These are phyloP conservation scores for Quercus robur DNA, from an alignment of 306 rosid species.

Conservation along the genomic window DNA sequence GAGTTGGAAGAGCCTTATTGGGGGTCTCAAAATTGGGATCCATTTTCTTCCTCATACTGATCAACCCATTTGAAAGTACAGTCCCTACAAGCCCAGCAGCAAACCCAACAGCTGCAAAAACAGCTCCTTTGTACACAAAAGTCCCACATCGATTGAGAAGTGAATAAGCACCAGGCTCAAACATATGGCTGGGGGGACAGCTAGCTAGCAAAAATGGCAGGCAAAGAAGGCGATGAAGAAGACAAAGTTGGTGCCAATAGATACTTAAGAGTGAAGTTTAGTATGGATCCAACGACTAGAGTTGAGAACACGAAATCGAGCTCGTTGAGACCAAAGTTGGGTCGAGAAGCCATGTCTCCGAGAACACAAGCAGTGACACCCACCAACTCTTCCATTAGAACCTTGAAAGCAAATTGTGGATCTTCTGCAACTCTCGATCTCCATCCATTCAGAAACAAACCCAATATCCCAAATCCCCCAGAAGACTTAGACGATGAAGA, in stretches of 20 bases:
- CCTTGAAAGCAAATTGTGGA: slow-evolving; percentile 98
- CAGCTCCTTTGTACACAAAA: slow-evolving; percentile 62
- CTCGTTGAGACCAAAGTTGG: slow-evolving; percentile 94
- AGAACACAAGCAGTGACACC: slow-evolving; percentile 83
- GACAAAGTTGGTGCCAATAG: slow-evolving; percentile 70
- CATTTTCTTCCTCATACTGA: slow-evolving; percentile 78
- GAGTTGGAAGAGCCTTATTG: slow-evolving; percentile 77
- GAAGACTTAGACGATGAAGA: slow-evolving; percentile 22
- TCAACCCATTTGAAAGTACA: slow-evolving; percentile 74
- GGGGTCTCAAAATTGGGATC: slow-evolving; percentile 90
- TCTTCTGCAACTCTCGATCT: slow-evolving; percentile 93
- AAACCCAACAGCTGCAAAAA: slow-evolving; percentile 77
- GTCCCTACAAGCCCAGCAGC: slow-evolving; percentile 86
- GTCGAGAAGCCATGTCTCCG: slow-evolving; percentile 98
- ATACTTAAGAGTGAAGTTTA: slow-evolving; percentile 90
- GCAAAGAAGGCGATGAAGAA: slow-evolving; percentile 49
- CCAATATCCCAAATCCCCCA: slow-evolving; percentile 47
- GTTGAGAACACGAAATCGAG: slow-evolving; percentile 97
- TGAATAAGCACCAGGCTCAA: slow-evolving; percentile 69
- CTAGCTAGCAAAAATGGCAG: slow-evolving; percentile 62
- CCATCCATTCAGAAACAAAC: slow-evolving; percentile 74
- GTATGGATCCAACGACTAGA: slow-evolving; percentile 85
- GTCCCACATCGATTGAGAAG: slow-evolving; percentile 63
- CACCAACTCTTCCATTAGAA: slow-evolving; percentile 85
- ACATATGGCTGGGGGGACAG: slow-evolving; percentile 90